Evolutionary conservation across 2,329 filamentous ascomycete species (phyloP), one percentile per base, ranked within the genome.

Genomic region (Pseudogymnoascus sp.): DNA sequence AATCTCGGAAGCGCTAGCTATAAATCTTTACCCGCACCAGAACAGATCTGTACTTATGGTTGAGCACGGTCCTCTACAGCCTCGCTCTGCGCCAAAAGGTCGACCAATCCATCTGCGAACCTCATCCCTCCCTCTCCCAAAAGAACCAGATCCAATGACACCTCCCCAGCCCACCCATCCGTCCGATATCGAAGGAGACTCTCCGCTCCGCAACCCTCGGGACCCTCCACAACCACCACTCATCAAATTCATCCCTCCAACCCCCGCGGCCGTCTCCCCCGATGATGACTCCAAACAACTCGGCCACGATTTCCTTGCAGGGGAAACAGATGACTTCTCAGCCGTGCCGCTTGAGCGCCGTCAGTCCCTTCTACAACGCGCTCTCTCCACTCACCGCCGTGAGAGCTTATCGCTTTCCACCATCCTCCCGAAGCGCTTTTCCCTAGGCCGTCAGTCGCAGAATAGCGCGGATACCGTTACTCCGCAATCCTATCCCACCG

Each of bases 21-120:
- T 88, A 62, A 84, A 79, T 64, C 84, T 88, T 67, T 86, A 81
- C 66, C 79, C 82, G 17, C 85, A 88, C 65, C 84, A 87, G 67
- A 87, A 87, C 66, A 85, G 80, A 58, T 88, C 85, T 4, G 74
- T 88, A 9, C 71, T 86, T 42, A 79, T 87, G 73, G 81, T 87
- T 10, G 64, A 72, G 48, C 70, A 71, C 31, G 36, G 25, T 13
- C 39, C 59, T 38, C 5, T 33, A 5, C n/a, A 27, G 4, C 59
- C 39, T 51, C 25, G 41, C 12, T 8, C 12, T 59, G 35, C 12
- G 33, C 17, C 17, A 5, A 38, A 59, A 17, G 58, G 58, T 9
- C 33, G 35, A 27, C 38, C 48, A 33, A 55, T 55, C 15, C 48
- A 55, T 55, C 48, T 55, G 15, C 48, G 48, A 9, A 55, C 48